Evolutionary conservation across 148 eudicot genomes (phyloP).

Genomic region (Linanthus parryae): DNA sequence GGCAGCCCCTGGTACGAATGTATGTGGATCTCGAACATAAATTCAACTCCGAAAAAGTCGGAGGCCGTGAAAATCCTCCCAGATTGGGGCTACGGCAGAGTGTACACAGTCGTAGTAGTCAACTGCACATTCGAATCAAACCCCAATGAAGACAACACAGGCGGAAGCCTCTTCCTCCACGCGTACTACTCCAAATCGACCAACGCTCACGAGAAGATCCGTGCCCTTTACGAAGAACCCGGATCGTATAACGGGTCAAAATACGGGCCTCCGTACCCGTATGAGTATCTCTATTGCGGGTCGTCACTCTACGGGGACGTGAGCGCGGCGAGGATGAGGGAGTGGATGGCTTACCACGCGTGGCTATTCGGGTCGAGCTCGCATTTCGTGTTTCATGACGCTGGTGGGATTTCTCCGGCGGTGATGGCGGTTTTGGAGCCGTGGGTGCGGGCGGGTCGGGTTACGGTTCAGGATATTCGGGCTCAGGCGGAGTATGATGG

Average conservation of each 20-base stretch:
- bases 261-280: constrained; percentile 30
- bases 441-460: constrained; percentile 71
- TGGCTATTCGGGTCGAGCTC: constrained; percentile 51
- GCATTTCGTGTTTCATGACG: constrained; percentile 70
- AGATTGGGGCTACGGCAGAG: constrained; percentile 85
- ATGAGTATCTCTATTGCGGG: constrained; percentile 72
- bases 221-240: constrained; percentile 38
- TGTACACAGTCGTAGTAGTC: constrained; percentile 61
- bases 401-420: constrained; percentile 59
- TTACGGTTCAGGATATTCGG: constrained; percentile 52
- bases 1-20: constrained; percentile 50
- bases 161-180: constrained; percentile 40
- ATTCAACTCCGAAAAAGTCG: neutral
- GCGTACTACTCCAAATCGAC: constrained; percentile 20
- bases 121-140: constrained; percentile 63
- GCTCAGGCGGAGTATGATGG: constrained; percentile 74
- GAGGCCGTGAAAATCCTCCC: constrained; percentile 42
- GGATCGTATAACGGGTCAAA: neutral
- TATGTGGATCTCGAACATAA: constrained; percentile 23
- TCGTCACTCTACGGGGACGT: constrained; percentile 56
- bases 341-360: constrained; percentile 73
- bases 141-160: constrained; percentile 18
- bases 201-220: constrained; percentile 36
- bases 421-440: constrained; percentile 52
- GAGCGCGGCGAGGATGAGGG: constrained; percentile 63